Base-by-base conservation (phyloP, 495 filamentous ascomycete species). In the Neurospora africana region DNA sequence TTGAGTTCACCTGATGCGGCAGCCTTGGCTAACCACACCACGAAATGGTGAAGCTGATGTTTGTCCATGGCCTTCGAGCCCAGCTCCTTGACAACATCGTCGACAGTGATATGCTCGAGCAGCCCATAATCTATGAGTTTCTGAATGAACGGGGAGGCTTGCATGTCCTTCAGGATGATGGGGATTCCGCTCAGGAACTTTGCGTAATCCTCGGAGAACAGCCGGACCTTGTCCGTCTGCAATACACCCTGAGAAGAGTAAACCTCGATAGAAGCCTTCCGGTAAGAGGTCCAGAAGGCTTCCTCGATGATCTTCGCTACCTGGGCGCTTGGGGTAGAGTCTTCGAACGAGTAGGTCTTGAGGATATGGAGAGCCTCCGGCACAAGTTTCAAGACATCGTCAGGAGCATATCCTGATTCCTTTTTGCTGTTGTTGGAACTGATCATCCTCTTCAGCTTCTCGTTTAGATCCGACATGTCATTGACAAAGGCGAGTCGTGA, bases 221-320 rank as follows among this genome's bases (percentile, higher is more conserved):
- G 84, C 19, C 96, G 91, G 69, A 97, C 93, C 67, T 91, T 83
- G 23, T 89, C 87, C 30, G 90, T 93, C 40, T 89, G 86, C 44
- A 96, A 85, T 2, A 99, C 89, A 67, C 96, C 96, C 70, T 89
- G 87, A 7, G 92, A 95, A 15, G 93, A 97, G 71, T 95, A 87
- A 4, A 98, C 86, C 75, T 97, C 94, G 73, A 98, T 94, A 2
- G 88, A 90, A 1, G 89, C 86, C 41, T 89, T 89, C 74, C 89
- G 92, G 78, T 91, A 93, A 69, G 92, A 93, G 72, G 88, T 94
- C 95, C 95, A 99, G 78, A 98, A 99, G 1, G 92, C 92, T 79
- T 96, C 91, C 79, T 97, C 92, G 71, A 98, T 93, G 69, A 90
- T 90, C 70, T 91, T 86, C 2, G 93, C 92, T 33, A 98, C 89